Evolutionary conservation across 2,329 filamentous ascomycete genomes (phyloP), one percentile per base, ranked within the genome.

Genomic region (Sporothrix mexicana): DNA sequence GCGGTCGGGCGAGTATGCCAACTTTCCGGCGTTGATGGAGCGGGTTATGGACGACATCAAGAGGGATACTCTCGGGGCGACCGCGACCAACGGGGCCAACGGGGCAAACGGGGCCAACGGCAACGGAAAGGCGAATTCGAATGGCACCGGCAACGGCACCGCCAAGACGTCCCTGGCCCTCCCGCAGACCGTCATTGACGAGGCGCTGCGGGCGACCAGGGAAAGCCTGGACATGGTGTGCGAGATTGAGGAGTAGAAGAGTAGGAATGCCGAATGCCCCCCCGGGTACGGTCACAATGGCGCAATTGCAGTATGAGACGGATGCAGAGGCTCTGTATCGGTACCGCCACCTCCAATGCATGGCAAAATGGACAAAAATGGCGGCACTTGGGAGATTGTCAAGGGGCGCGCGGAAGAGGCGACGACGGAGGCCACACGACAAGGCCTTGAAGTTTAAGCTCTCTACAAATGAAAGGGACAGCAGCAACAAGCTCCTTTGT

Each of bases 31-130:
- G n/a, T 87, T 91, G 43, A 84, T 91, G 74, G 81, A 83, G 70
- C 87, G 87, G 74, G 86, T 91, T 23, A 83, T 91, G 76, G 87
- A 90, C 73, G 89, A 91, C 79, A 85, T 91, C 71, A 86, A 86
- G 66, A 83, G 85, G 73, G 86, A 88, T 74, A 85, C 84, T 1
- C 20, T 68, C 20, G 67, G 47, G 2, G 23, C 30, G 30, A 20
- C 6, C 17, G 47, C 45, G 8, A 10, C 9, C 25, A 55, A 8
- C 25, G 43, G 30, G 25, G 23, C 17, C 66, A 41, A 15, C 17
- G 47, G 64, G 8, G 7, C n/a, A 7, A 57, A 36, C 25, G 67
- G 62, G 3, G 64, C 66, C 3, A 69, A 59, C 20, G 68, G 51
- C 30, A 55, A 8, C 45, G 9, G 51, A 30, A 53, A 7, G 23